Percentiles rank a stretch among this genome's conserved stretches.
These are phyloP conservation scores for Saccharomyces hybrid DNA, from an alignment of 1,139 yeast species.

Conservation along the genomic window DNA sequence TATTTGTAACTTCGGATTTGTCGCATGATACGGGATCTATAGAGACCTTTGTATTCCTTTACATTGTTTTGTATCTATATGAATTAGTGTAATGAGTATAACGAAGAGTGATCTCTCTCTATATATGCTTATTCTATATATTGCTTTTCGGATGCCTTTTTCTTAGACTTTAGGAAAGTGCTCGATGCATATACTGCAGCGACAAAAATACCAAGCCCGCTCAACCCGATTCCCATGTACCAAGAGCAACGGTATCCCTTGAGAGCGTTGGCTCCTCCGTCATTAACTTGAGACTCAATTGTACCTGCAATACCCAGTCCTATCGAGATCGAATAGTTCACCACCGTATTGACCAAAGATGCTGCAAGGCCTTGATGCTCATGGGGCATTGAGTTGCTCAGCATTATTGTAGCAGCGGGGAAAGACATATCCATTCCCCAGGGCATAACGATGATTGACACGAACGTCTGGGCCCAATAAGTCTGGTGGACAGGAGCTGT, in stretches of 20 bases:
- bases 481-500: conserved; percentile 41
- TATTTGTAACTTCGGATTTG: background rate
- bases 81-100: background rate
- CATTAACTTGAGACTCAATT: conserved; percentile 37
- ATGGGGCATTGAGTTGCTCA: conserved; percentile 44
- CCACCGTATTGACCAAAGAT: conserved; percentile 51
- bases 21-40: background rate
- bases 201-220: background rate
- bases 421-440: conserved; percentile 62
- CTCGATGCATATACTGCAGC: background rate
- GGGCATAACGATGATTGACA: conserved; percentile 40
- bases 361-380: conserved; percentile 60
- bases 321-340: conserved; percentile 54
- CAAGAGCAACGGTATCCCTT: background rate
- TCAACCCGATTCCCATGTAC: background rate
- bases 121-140: background rate
- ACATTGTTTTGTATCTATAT: background rate
- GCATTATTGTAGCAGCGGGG: conserved; percentile 51
- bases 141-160: background rate
- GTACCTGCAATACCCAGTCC: conserved; percentile 62
- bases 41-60: background rate
- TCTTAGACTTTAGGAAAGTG: background rate
- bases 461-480: conserved; percentile 50
- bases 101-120: background rate
- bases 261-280: background rate